A percentile compares a stretch with the other conserved stretches of the same genome.
Conservation (phyloP, 164 flowering plant genomes). For the Tetrastigma voinierianum region DNA sequence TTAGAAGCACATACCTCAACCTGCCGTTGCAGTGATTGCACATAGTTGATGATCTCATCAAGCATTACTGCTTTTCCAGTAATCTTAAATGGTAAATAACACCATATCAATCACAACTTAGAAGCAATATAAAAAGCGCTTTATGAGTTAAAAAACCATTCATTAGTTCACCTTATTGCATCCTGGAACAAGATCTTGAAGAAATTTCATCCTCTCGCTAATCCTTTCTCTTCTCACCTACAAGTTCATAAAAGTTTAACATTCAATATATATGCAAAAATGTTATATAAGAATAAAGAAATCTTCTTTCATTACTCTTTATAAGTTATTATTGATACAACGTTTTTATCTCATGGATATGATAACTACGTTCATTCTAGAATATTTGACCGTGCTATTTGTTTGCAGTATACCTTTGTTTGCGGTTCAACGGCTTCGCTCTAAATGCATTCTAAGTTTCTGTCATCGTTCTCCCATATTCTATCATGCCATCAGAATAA, state of each 20-base stretch:
- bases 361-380: no score
- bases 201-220: conserved; percentile 48
- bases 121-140: neutral
- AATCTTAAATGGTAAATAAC: conserved; percentile 19
- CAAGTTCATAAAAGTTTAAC: no score
- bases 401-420: no score
- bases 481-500: no score
- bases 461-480: no score
- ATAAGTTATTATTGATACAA: no score
- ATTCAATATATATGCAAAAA: neutral
- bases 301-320: no score
- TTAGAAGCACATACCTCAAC: conserved; percentile 28
- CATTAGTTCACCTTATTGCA: conserved; percentile 39
- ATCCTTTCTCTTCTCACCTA: conserved; percentile 55
- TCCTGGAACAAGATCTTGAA: conserved; percentile 53
- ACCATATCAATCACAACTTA: neutral
- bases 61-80: conserved; percentile 43
- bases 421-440: no score
- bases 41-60: conserved; percentile 47
- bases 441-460: no score
- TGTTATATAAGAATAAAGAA: no score
- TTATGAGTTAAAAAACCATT: neutral
- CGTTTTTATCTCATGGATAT: no score
- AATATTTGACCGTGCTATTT: no score
- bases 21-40: conserved; percentile 45